A percentile compares a stretch with the other conserved stretches of the same genome.
Conservation (phyloP, 2,329 filamentous ascomycete genomes). For the Stagonosporopsis cucurbitacearum region DNA sequence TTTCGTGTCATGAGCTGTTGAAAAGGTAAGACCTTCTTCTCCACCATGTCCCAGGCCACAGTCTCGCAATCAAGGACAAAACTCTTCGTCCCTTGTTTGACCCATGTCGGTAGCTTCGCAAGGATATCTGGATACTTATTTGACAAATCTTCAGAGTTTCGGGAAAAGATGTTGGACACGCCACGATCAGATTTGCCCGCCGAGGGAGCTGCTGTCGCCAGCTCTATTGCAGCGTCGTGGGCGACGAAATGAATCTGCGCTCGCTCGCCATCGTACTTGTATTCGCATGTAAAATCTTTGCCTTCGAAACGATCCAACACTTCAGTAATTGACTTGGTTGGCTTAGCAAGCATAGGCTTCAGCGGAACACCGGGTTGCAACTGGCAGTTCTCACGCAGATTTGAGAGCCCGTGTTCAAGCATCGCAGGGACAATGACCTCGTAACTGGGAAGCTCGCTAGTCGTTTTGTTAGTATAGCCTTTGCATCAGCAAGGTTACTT, state of each 20-base stretch:
- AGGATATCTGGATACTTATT: conserved; percentile 98
- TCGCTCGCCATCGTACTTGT: conserved; percentile 97
- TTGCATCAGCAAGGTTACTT: too few relatives aligned
- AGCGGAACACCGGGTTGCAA: conserved; percentile 91
- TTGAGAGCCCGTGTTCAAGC: conserved; percentile 82
- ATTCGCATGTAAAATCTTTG: conserved; percentile 96
- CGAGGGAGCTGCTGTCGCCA: conserved; percentile 63
- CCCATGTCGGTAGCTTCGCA: conserved; percentile 84
- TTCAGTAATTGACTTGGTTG: conserved; percentile 97
- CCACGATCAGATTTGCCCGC: conserved; percentile 73
- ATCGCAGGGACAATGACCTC: conserved; percentile 92
- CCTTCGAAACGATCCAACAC: conserved; percentile 95
- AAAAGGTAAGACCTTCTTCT: conserved; percentile 96
- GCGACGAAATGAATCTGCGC: conserved; percentile 99
- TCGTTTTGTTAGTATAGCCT: conserved; percentile 46
- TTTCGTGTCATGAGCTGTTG: conserved; percentile 98
- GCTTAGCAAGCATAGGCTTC: conserved; percentile 98
- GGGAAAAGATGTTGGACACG: conserved; percentile 91
- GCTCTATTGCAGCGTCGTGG: conserved; percentile 74
- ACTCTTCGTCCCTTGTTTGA: conserved; percentile 86
- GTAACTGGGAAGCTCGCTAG: conserved; percentile 92
- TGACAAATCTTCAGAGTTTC: conserved; percentile 95
- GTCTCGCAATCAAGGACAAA: conserved; percentile 99
- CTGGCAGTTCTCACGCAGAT: conserved; percentile 84
- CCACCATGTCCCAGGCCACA: conserved; percentile 91